Percentiles rank a stretch among this genome's conserved stretches.
Conservation (phyloP, 495 filamentous ascomycete genomes). For the Aspergillus nidulans region DNA sequence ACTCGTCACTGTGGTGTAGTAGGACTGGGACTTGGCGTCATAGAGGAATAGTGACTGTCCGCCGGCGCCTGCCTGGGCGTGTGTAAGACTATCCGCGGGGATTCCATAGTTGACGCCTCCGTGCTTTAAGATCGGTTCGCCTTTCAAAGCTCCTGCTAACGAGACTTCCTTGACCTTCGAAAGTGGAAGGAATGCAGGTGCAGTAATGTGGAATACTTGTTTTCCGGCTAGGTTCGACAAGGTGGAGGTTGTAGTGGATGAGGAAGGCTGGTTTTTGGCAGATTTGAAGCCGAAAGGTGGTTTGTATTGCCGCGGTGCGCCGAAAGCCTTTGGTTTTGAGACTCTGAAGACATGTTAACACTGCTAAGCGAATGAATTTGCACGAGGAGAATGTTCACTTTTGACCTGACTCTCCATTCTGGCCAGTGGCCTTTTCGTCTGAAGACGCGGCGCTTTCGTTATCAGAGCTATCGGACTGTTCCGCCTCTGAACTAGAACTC, state of each 20-base stretch:
- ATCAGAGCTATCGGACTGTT: slow-evolving; percentile 27
- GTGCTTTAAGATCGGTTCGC: slow-evolving; percentile 37
- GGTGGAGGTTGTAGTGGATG: slow-evolving; percentile 32
- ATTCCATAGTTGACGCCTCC: slow-evolving; percentile 45
- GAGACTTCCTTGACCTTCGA: slow-evolving; percentile 42
- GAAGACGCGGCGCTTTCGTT: slow-evolving; percentile 33
- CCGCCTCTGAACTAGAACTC: slow-evolving; percentile 29
- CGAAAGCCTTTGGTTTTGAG: slow-evolving; percentile 18
- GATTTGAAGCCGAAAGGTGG: slow-evolving; percentile 40
- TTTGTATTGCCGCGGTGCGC: slow-evolving; percentile 33
- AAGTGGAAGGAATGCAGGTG: slow-evolving; percentile 39
- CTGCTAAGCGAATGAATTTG: neutral
- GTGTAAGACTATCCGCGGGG: slow-evolving; percentile 18
- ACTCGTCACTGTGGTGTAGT: slow-evolving; percentile 26
- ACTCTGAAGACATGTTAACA: slow-evolving; percentile 3
- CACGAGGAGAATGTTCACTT: slow-evolving; percentile 18
- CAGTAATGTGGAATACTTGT: slow-evolving; percentile 42
- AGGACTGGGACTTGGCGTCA: slow-evolving; percentile 31
- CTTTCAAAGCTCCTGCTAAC: slow-evolving; percentile 37
- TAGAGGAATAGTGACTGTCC: slow-evolving; percentile 36
- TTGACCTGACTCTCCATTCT: slow-evolving; percentile 11
- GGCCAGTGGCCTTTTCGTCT: slow-evolving; percentile 18
- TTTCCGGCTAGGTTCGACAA: slow-evolving; percentile 41
- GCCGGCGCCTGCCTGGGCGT: slow-evolving; percentile 28
- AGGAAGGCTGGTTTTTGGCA: slow-evolving; percentile 32